Evolutionary conservation across 2,329 filamentous ascomycete species (phyloP), one percentile per base, ranked within the genome.

Genomic region (Ophiosphaerella korrae): DNA sequence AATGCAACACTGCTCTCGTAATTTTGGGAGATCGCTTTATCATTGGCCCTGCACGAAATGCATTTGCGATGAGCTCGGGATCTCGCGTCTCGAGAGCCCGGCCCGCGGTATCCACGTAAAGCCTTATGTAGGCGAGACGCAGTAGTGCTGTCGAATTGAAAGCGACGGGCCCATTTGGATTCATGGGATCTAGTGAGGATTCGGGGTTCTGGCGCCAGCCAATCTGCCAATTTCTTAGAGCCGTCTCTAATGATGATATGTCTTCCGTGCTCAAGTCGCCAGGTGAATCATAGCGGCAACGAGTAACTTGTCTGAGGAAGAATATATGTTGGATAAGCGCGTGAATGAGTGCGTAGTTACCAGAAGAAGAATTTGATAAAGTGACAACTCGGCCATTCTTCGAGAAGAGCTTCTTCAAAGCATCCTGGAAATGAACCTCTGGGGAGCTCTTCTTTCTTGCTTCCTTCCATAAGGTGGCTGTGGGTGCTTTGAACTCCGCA

Each of bases 311-410:
- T 60, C 88, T 87, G 18, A 88, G 70, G 33, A 89, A 77, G 66
- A 87, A 90, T 13, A 90, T 86, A 54, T 89, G 86, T 61, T 90
- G 88, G 9, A 90, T 81, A 21, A 91, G 69, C 3, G 86, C 87
- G 62, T 90, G 87, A 3, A 90, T 87, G 31, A 91, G 76, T 7
- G 89, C 82, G 57, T 90, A 89, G 60, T 88, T 88, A 1, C 87
- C 88, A 6, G 68, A 62, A 7, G 66, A 68, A 1, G 68, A 69
- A 23, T 64, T 71, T 31, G 53, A 60, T 37, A 70, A 60, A 3
- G 70, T 71, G 12, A 72, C 60, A 31, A 71, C 64, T 14, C 66
- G 50, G 6, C 70, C 68, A 33, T 64, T 57, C 45, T 64, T 67
- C 1, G 67, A 68, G 32, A 74, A 74, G 2, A 74, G 57, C n/a